Conservation (phyloP, 108 stramenopile species). For the Chaetoceros tenuissimus region DNA sequence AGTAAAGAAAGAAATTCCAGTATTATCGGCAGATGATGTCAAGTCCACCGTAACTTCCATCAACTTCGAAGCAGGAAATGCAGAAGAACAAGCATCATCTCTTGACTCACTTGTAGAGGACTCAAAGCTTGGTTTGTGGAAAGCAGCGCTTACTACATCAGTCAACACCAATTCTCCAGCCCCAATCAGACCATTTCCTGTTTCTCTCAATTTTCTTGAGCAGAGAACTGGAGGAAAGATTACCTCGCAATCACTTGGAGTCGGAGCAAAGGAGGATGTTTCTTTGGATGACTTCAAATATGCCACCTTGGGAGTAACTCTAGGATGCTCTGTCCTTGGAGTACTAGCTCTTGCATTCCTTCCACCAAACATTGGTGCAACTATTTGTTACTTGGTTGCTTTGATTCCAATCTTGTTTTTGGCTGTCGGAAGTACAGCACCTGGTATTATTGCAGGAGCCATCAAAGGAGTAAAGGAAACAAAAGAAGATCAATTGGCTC, state of each 20-base stretch:
- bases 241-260: conserved; percentile 43
- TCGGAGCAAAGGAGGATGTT: conserved; percentile 56
- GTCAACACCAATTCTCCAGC: conserved; percentile 10
- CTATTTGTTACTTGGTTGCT: conserved; percentile 70
- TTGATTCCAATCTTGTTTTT: conserved; percentile 72
- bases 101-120: conserved; percentile 38
- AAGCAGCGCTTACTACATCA: conserved; percentile 33
- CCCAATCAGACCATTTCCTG: conserved; percentile 49
- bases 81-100: conserved; percentile 23
- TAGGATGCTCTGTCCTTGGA: conserved; percentile 44
- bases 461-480: conserved; percentile 35
- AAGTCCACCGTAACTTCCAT: conserved; percentile 14
- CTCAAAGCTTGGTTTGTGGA: conserved; percentile 45
- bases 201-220: conserved; percentile 51
- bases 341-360: conserved; percentile 51
- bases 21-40: conserved; percentile 20
- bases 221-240: conserved; percentile 43
- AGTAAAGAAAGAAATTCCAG: conserved; percentile 8
- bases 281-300: conserved; percentile 79
- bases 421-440: conserved; percentile 62
- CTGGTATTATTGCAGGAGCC: conserved; percentile 54
- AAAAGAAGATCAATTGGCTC: conserved; percentile 26
- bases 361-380: conserved; percentile 71
- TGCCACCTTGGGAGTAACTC: conserved; percentile 54
- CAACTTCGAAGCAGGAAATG: conserved; percentile 36